phyloP scores from a whole-genome alignment of 768 basidiomycete genomes.

The Goffeauzyma gilvescens region DNA sequence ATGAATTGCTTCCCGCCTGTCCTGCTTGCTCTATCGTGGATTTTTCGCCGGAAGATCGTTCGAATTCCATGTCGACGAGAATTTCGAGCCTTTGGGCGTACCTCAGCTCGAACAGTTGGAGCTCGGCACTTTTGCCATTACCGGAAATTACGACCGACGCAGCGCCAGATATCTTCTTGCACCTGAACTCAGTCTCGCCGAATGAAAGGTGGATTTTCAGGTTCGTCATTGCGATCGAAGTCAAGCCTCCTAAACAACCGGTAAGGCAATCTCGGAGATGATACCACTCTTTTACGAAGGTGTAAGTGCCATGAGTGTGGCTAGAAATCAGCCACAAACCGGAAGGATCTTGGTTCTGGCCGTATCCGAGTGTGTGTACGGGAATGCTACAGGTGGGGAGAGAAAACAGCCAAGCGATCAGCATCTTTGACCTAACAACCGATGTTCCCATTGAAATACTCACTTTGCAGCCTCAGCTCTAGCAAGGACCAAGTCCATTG shows the following conservation, averaged over 20 bases:
- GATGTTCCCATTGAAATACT: too few species aligned
- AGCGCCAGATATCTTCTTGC: constrained; percentile 84
- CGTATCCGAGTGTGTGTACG: constrained; percentile 93
- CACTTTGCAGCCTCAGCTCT: constrained; percentile 83
- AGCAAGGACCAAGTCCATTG: constrained; percentile 95
- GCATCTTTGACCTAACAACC: not conserved
- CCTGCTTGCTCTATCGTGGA: constrained; percentile 14
- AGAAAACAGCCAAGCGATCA: too few species aligned
- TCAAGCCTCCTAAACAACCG: constrained; percentile 87
- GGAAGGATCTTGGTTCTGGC: constrained; percentile 88
- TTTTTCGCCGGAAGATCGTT: constrained; percentile 24
- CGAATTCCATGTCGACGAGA: constrained; percentile 84
- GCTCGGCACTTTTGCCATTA: constrained; percentile 87
- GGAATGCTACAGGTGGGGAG: constrained; percentile 54
- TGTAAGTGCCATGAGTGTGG: constrained; percentile 91
- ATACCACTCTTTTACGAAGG: constrained; percentile 85
- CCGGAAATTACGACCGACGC: constrained; percentile 65
- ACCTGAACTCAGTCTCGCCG: constrained; percentile 75
- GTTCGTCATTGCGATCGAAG: constrained; percentile 77
- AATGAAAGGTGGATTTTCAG: constrained; percentile 93
- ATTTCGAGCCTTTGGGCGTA: constrained; percentile 97
- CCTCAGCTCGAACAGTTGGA: constrained; percentile 80
- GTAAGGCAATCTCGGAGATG: constrained; percentile 80
- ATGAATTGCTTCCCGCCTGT: constrained; percentile 4
- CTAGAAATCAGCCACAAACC: constrained; percentile 98